Conservation (phyloP, 441 rosid species). For the Erodium chrysanthum region DNA sequence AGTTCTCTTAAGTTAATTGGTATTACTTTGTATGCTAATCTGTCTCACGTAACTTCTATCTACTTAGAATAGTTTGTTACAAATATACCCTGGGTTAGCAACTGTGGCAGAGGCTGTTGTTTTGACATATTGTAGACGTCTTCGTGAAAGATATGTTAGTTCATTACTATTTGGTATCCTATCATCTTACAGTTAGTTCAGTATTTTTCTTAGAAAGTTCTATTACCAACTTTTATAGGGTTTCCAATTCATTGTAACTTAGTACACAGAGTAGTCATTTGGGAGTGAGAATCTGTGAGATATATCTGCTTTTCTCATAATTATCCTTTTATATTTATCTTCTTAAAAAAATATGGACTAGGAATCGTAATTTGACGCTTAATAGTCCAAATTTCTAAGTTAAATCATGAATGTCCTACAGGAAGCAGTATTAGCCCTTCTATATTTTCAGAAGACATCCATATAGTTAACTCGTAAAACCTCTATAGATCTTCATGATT, state of each 20-base stretch:
- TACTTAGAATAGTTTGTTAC: background rate
- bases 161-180: background rate
- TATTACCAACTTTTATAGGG: background rate
- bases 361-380: background rate
- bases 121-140: background rate
- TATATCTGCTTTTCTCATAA: background rate
- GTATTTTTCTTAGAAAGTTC: background rate
- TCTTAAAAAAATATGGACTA: background rate
- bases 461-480: background rate
- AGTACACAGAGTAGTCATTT: background rate
- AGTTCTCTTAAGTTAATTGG: conserved; percentile 17
- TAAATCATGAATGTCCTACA: background rate
- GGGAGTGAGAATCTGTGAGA: background rate
- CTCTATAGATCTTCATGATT: background rate
- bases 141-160: background rate
- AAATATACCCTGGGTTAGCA: background rate
- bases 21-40: background rate
- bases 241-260: background rate
- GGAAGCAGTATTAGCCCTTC: background rate
- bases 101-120: background rate
- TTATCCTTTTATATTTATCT: background rate
- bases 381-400: background rate
- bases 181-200: background rate
- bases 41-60: background rate
- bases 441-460: background rate